Percentiles rank a stretch among this genome's conserved stretches.
Conservation (phyloP, 108 stramenopile genomes). For the Nannochloropsis granulata region DNA sequence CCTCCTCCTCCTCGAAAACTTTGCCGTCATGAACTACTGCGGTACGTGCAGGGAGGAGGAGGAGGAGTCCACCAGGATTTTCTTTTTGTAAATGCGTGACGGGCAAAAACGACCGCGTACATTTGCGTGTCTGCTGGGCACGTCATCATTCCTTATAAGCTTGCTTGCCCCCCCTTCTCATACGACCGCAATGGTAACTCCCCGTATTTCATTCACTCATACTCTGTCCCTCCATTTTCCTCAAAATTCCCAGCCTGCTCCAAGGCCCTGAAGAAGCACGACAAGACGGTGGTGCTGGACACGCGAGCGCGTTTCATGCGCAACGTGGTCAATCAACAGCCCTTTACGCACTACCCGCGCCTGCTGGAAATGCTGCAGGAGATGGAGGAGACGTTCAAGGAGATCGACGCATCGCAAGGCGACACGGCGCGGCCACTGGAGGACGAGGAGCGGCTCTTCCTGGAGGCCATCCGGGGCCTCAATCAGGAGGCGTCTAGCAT, state of each 20-base stretch:
- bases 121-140: no score
- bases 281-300: constrained; percentile 69
- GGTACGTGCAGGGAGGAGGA: not conserved
- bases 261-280: constrained; percentile 98
- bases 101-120: no score
- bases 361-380: constrained; percentile 4
- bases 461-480: constrained; percentile 20
- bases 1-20: constrained; percentile 85
- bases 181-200: not conserved
- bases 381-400: not conserved
- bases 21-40: constrained; percentile 95
- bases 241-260: constrained; percentile 44
- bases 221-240: not conserved
- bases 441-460: constrained; percentile 27
- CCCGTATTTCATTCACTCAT: not conserved
- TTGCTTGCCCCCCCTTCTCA: no score
- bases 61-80: no score
- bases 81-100: no score
- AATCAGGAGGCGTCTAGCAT: constrained; percentile 5
- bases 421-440: not conserved
- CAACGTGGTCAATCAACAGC: constrained; percentile 7
- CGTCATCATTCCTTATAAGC: no score
- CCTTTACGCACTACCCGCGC: constrained; percentile 4
- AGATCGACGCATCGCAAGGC: not conserved
- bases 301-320: constrained; percentile 7